phyloP scores from a whole-genome alignment of 1,284 basidiomycete genomes.

The Macrocystidia cucumis region DNA sequence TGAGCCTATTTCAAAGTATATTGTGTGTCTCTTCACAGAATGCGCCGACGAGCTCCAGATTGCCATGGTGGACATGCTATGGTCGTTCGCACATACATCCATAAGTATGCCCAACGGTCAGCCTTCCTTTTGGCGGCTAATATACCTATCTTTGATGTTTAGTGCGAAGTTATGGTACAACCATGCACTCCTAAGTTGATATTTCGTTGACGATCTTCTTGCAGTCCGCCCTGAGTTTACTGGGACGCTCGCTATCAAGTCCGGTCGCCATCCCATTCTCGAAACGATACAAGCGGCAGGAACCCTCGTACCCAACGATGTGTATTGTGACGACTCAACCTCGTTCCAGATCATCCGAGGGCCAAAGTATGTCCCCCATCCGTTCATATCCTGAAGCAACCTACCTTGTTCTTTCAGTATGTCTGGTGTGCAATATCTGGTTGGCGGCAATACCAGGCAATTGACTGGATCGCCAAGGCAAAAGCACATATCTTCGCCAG shows the following conservation, averaged over 20 bases:
- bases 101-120: conserved; percentile 43
- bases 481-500: conserved; percentile 89
- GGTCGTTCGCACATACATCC: conserved; percentile 78
- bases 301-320: conserved; percentile 78
- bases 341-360: conserved; percentile 87
- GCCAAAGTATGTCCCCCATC: conserved; percentile 57
- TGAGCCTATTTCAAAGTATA: conserved; percentile 20
- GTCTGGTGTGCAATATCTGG: conserved; percentile 49
- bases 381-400: background rate
- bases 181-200: background rate
- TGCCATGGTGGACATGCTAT: conserved; percentile 79
- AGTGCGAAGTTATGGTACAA: conserved; percentile 69
- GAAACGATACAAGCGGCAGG: conserved; percentile 67
- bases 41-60: conserved; percentile 35
- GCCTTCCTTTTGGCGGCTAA: conserved; percentile 5
- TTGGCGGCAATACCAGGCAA: background rate
- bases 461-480: conserved; percentile 49
- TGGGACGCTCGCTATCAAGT: conserved; percentile 79
- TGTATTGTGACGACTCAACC: conserved; percentile 75
- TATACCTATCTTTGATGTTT: conserved; percentile 2
- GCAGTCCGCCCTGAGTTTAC: conserved; percentile 85
- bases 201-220: background rate
- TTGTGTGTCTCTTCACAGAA: background rate
- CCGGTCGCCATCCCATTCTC: conserved; percentile 80
- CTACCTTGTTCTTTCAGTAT: conserved; percentile 43